Evolutionary conservation across 345 rosid genomes (phyloP), one percentile per base, ranked within the genome.

Genomic region (Eucalyptus sp.): DNA sequence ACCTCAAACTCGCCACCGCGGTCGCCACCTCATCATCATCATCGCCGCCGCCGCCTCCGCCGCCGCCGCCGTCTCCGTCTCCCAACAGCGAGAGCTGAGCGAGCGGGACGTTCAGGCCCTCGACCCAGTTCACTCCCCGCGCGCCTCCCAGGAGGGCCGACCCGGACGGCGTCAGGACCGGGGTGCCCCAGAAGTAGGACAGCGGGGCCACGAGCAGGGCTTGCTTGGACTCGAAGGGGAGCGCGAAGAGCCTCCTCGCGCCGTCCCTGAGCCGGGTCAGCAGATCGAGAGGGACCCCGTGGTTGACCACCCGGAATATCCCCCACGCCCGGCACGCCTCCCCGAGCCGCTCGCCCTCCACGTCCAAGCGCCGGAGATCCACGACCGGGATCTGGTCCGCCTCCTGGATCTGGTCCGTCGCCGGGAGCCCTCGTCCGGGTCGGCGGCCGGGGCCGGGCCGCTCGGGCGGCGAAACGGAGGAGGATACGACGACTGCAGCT

Each of bases 141-240:
- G 89, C 31, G n/a, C 90, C 92, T 27, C 90, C 90, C 18, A 87
- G 50, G 2, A 96, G 84, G 89, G 96, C 95, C 84, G 91, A 87
- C 46, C 99, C 98, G 3, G 96, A 92, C 10, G 92, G 93, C 37
- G 95, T 94, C 2, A 97, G 91, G 46, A 93, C 95, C 44, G 97
- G 96, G 41, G 96, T 95, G 62, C 98, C 99, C 96, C 96, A 95
- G 50, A 95, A 96, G 90, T 97, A 96, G 50, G 98, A 95, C 86
- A 94, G 49, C 16, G 94, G 92, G 88, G 92, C 79, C 48, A 29
- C 79, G 91, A 95, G 87, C 3, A 91, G 66, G 15, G 76, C 88
- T 31, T 81, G 93, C 62, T 94, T 94, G 88, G 94, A 66, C 18
- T 95, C 95, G 86, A 94, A 95, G 22, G 98, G 88, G 4, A 94